Evolutionary conservation across 345 rosid genomes (phyloP).

Genomic region (Bruguiera parviflora): DNA sequence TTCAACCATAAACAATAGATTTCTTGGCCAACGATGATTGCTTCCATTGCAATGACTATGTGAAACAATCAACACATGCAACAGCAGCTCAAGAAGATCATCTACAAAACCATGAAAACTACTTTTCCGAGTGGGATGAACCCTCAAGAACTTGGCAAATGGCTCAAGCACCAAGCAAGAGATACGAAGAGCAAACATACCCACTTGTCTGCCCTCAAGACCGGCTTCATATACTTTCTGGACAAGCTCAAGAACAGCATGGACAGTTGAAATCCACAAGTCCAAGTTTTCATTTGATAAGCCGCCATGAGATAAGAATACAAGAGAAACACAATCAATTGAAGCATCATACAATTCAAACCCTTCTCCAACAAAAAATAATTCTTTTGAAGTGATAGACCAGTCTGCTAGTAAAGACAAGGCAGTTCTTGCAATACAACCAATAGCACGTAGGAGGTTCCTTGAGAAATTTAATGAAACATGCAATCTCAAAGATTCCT

Average conservation of each 20-base stretch:
- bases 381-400: constrained; percentile 22
- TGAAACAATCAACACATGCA: constrained; percentile 50
- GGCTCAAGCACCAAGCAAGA: constrained; percentile 71
- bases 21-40: constrained; percentile 24
- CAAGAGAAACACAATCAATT: constrained; percentile 54
- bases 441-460: constrained; percentile 55
- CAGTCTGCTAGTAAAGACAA: constrained; percentile 31
- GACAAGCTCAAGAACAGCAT: constrained; percentile 51
- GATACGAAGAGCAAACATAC: constrained; percentile 45
- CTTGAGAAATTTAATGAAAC: constrained; percentile 53
- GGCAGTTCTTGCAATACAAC: constrained; percentile 38
- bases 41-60: constrained; percentile 28
- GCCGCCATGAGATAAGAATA: constrained; percentile 56
- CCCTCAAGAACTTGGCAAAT: constrained; percentile 69
- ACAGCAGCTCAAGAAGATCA: constrained; percentile 63
- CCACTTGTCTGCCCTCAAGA: constrained; percentile 36
- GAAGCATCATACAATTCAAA: constrained; percentile 43
- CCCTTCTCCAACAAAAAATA: constrained; percentile 34
- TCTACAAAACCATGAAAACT: constrained; percentile 67
- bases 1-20: constrained; percentile 47
- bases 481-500: constrained; percentile 47
- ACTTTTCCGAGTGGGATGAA: constrained; percentile 68
- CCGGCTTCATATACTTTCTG: constrained; percentile 36
- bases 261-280: constrained; percentile 58
- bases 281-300: constrained; percentile 63